Conservation (phyloP, 495 filamentous ascomycete species). For the Rusavskia elegans region DNA sequence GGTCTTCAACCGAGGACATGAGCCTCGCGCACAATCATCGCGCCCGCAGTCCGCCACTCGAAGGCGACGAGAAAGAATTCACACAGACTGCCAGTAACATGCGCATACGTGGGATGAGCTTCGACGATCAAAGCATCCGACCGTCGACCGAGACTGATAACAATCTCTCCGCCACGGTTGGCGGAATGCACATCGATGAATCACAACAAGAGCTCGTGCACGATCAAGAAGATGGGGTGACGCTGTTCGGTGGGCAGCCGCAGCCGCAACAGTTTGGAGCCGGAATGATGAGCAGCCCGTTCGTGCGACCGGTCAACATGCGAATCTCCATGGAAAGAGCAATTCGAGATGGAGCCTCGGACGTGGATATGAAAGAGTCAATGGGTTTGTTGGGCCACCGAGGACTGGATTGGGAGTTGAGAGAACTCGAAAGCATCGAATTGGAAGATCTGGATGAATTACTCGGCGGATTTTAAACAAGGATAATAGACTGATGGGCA, state of each 20-base stretch:
- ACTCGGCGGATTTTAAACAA: conserved; percentile 49
- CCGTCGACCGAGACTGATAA: conserved; percentile 15
- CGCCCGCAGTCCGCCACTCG: conserved; percentile 69
- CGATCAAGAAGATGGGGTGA: conserved; percentile 35
- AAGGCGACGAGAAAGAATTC: conserved; percentile 93
- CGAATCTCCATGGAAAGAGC: conserved; percentile 2
- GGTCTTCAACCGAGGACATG: conserved; percentile 22
- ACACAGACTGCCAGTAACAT: conserved; percentile 82
- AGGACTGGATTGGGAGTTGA: conserved; percentile 23
- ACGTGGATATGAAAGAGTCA: conserved; percentile 27
- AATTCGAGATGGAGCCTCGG: conserved; percentile 13
- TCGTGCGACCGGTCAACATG: conserved; percentile 17
- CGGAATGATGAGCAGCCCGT: conserved; percentile 21
- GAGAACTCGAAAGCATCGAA: conserved; percentile 68
- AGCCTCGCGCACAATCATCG: conserved; percentile 46
- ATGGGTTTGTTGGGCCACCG: conserved; percentile 29
- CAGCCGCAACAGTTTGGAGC: conserved; percentile 11
- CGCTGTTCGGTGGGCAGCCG: conserved; percentile 34
- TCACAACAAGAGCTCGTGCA: conserved; percentile 29
- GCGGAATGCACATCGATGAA: conserved; percentile 20
- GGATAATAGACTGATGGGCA: background rate
- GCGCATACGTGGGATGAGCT: conserved; percentile 52
- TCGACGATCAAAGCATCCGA: conserved; percentile 24
- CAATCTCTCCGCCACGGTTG: background rate
- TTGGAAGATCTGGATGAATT: conserved; percentile 87